phyloP scores from a whole-genome alignment of 495 filamentous ascomycete genomes.

The Xylaria intraflava region DNA sequence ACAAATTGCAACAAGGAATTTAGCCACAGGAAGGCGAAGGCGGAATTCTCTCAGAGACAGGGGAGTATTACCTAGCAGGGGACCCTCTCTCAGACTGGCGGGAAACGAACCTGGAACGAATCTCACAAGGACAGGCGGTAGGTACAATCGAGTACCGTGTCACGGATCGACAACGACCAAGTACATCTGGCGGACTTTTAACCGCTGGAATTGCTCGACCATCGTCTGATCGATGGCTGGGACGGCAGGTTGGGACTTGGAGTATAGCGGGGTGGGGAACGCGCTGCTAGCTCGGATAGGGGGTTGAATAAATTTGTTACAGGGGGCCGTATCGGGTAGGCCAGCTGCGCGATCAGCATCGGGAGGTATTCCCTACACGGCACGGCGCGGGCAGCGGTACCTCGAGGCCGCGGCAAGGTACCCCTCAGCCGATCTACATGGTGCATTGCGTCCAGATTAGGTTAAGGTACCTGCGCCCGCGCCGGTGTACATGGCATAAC shows the following conservation, averaged over 20 bases:
- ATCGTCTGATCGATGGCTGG: background rate
- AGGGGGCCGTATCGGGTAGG: background rate
- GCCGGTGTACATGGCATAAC: too few species aligned
- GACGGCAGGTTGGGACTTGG: slow-evolving; percentile 4
- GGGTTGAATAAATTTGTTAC: slow-evolving; percentile 12
- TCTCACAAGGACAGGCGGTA: background rate
- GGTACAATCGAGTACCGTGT: background rate
- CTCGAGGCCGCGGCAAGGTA: too few species aligned
- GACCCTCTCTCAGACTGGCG: slow-evolving; percentile 7
- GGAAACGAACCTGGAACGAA: background rate
- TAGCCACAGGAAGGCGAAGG: slow-evolving; percentile 7
- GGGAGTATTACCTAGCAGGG: slow-evolving; percentile 5
- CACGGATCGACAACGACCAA: background rate
- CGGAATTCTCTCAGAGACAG: slow-evolving; percentile 11
- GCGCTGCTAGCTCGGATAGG: slow-evolving; percentile 9
- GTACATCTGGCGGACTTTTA: background rate
- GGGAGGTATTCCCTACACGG: background rate
- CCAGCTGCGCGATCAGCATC: too few species aligned
- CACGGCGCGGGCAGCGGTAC: background rate
- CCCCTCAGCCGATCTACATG: too few species aligned
- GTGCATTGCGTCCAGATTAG: too few species aligned
- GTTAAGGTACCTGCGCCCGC: too few species aligned
- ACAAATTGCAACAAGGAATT: slow-evolving; percentile 7
- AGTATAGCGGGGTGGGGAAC: background rate
- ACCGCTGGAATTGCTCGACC: background rate